Percentiles rank a stretch among this genome's conserved stretches.
phyloP scores from a whole-genome alignment of 306 rosid genomes.

The Dryas alaskensis region DNA sequence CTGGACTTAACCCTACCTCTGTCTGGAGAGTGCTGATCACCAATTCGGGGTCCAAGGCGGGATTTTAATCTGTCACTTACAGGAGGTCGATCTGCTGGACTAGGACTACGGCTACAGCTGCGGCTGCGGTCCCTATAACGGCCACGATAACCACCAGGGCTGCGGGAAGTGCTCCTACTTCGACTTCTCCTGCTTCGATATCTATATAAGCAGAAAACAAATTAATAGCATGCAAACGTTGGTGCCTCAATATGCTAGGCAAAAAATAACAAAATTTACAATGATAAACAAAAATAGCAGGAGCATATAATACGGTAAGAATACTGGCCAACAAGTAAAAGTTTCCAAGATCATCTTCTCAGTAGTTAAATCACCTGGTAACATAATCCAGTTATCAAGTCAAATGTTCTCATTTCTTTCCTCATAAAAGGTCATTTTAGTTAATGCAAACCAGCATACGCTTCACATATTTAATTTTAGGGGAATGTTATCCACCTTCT shows the following conservation, averaged over 20 bases:
- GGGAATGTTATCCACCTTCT: no score
- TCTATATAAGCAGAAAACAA: conserved; percentile 30
- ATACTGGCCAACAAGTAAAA: neutral
- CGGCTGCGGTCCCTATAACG: conserved; percentile 44
- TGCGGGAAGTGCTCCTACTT: conserved; percentile 67
- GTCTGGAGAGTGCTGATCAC: conserved; percentile 40
- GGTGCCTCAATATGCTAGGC: neutral
- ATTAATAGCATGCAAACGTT: neutral
- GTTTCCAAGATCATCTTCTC: neutral
- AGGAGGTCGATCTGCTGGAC: conserved; percentile 57
- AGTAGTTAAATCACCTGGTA: neutral
- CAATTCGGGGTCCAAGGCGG: conserved; percentile 71
- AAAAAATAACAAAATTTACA: conserved; percentile 1
- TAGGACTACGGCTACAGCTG: conserved; percentile 52
- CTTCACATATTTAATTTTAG: no score
- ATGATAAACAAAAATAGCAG: neutral
- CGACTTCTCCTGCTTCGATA: conserved; percentile 59
- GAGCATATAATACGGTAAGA: neutral
- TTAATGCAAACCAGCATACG: no score
- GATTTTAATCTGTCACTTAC: conserved; percentile 74
- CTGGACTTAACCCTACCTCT: conserved; percentile 41
- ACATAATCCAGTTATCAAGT: neutral
- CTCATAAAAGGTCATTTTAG: no score
- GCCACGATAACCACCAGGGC: conserved; percentile 64
- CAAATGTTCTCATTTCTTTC: neutral